Conservation (phyloP, 306 rosid species). For the Argentina anserina region DNA sequence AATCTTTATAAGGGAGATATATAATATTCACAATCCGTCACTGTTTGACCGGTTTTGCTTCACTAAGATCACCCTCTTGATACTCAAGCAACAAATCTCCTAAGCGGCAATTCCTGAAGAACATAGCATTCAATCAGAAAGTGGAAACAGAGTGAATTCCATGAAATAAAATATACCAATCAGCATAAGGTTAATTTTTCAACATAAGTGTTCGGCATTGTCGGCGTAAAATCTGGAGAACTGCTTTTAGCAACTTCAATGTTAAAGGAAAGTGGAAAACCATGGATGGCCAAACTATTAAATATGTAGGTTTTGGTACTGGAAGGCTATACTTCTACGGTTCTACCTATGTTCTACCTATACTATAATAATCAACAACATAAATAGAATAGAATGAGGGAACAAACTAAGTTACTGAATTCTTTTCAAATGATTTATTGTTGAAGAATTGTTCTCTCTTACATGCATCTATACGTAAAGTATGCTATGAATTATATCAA, state of each 20-base stretch:
- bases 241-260: not conserved
- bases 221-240: not conserved
- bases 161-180: not conserved
- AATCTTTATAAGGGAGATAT: slow-evolving; percentile 46
- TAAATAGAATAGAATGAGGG: not conserved
- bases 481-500: not conserved
- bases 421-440: not conserved
- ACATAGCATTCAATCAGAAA: slow-evolving; percentile 10
- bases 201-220: not conserved
- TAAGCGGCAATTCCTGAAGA: slow-evolving; percentile 84
- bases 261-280: not conserved
- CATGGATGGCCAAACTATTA: not conserved
- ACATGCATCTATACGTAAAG: not conserved
- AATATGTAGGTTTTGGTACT: not conserved
- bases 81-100: slow-evolving; percentile 59
- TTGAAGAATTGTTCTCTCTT: not conserved
- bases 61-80: slow-evolving; percentile 51
- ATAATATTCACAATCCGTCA: slow-evolving; percentile 71
- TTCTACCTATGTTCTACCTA: too few species aligned
- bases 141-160: not conserved
- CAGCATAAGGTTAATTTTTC: not conserved
- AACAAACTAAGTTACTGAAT: not conserved
- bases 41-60: slow-evolving; percentile 46
- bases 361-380: too few species aligned
- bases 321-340: not conserved